Evolutionary conservation across 306 rosid genomes (phyloP).

Genomic region (Dalbergia cochinchinensis): DNA sequence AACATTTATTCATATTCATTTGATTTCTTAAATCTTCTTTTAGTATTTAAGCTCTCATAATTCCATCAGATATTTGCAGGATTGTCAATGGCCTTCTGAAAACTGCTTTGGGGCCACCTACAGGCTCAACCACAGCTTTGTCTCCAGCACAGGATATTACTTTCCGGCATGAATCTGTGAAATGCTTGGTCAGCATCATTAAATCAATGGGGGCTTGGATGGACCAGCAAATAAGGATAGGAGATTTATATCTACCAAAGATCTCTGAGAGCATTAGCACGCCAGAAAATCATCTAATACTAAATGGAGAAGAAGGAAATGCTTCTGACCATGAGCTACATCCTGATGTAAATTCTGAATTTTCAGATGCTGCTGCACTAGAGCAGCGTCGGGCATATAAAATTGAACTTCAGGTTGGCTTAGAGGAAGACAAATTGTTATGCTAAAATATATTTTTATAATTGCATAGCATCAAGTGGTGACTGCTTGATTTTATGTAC

Average conservation of each 20-base stretch:
- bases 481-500: slow-evolving; percentile 38
- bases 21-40: slow-evolving; percentile 54
- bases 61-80: slow-evolving; percentile 94
- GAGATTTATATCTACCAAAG: slow-evolving; percentile 67
- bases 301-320: slow-evolving; percentile 82
- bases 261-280: slow-evolving; percentile 65
- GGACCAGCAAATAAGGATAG: slow-evolving; percentile 86
- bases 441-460: slow-evolving; percentile 37
- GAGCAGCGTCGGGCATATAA: slow-evolving; percentile 96
- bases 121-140: slow-evolving; percentile 89
- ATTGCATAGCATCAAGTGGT: slow-evolving; percentile 25
- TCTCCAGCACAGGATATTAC: slow-evolving; percentile 94
- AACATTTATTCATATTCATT: slow-evolving; percentile 36
- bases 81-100: slow-evolving; percentile 98
- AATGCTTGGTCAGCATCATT: slow-evolving; percentile 87
- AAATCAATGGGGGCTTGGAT: slow-evolving; percentile 99
- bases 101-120: slow-evolving; percentile 98
- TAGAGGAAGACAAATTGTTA: slow-evolving; percentile 20
- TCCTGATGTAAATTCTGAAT: slow-evolving; percentile 75
- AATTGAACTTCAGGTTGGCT: slow-evolving; percentile 90
- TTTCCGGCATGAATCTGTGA: slow-evolving; percentile 95
- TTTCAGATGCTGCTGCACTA: slow-evolving; percentile 86
- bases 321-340: slow-evolving; percentile 80
- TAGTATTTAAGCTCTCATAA: slow-evolving; percentile 80
- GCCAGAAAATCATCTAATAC: slow-evolving; percentile 60